Evolutionary conservation across 169 alveolate genomes (phyloP).

Genomic region (Cryptosporidium ryanae): DNA sequence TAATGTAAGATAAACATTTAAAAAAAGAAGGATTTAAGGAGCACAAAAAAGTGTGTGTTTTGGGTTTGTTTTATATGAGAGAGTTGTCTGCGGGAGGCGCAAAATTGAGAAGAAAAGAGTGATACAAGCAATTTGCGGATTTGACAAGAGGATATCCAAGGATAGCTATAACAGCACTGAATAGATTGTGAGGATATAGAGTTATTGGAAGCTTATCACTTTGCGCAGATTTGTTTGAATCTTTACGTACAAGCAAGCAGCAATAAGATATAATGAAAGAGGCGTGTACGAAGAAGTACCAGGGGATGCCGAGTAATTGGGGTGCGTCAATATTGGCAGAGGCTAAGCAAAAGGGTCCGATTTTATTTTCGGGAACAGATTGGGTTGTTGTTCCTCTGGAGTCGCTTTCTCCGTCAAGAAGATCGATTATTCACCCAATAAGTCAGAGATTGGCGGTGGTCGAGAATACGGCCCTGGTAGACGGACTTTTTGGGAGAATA

Average conservation of each 20-base stretch:
- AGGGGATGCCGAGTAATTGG: slow-evolving; percentile 26
- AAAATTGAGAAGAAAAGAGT: too few relatives aligned
- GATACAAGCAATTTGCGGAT: too few relatives aligned
- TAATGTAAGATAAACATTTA: too few relatives aligned
- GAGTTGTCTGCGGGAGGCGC: too few relatives aligned
- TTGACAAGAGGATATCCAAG: too few relatives aligned
- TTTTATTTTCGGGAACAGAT: slow-evolving; percentile 66
- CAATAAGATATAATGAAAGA: slow-evolving; percentile 3
- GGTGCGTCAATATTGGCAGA: slow-evolving; percentile 47
- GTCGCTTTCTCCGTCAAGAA: slow-evolving; percentile 56
- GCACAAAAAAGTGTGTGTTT: too few relatives aligned
- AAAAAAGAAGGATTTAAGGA: too few relatives aligned
- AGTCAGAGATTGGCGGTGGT: slow-evolving; percentile 81
- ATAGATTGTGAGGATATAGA: too few relatives aligned
- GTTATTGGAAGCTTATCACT: too few relatives aligned
- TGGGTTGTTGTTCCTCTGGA: slow-evolving; percentile 74
- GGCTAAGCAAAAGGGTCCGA: slow-evolving; percentile 63
- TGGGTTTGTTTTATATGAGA: too few relatives aligned
- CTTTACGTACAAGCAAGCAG: slow-evolving; percentile 12
- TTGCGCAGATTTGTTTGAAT: too few relatives aligned
- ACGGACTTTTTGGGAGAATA: slow-evolving; percentile 80
- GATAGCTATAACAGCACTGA: too few relatives aligned
- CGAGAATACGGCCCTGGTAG: slow-evolving; percentile 78
- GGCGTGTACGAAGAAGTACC: slow-evolving; percentile 3
- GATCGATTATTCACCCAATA: slow-evolving; percentile 78